Percentiles rank a stretch among this genome's conserved stretches.
Evolutionary conservation across 2,329 filamentous ascomycete species (phyloP).

Genomic region (Alternaria consortialis): DNA sequence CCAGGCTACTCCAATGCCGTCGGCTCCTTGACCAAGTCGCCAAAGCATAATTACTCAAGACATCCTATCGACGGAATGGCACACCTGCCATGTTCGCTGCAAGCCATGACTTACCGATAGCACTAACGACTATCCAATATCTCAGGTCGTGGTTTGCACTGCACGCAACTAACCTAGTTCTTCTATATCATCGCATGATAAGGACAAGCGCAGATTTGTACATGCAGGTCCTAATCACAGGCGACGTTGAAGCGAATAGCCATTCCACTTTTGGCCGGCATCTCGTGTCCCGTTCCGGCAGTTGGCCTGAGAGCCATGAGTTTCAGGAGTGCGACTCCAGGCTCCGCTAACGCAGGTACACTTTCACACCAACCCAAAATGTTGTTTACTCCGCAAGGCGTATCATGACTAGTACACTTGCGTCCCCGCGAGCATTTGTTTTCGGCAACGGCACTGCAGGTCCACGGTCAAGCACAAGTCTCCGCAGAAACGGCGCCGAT

Average conservation of each 20-base stretch:
- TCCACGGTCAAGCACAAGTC: constrained; percentile 37
- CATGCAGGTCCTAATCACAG: constrained; percentile 21
- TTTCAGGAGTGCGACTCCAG: constrained; percentile 43
- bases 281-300: constrained; percentile 35
- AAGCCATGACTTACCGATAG: constrained; percentile 28
- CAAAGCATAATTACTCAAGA: constrained; percentile 8
- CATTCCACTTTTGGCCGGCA: constrained; percentile 31
- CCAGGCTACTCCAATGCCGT: constrained; percentile 18
- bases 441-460: constrained; percentile 42
- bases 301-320: constrained; percentile 33
- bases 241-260: constrained; percentile 30
- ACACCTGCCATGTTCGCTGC: constrained; percentile 16
- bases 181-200: constrained; percentile 23
- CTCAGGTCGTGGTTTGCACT: constrained; percentile 14
- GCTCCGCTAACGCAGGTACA: constrained; percentile 52
- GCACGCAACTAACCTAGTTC: constrained; percentile 31
- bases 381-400: constrained; percentile 45
- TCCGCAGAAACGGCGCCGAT: constrained; percentile 32
- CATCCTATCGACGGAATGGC: constrained; percentile 10
- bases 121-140: constrained; percentile 27
- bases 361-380: constrained; percentile 38
- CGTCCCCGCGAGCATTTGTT: constrained; percentile 33
- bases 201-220: constrained; percentile 22
- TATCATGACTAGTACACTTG: constrained; percentile 26
- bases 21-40: constrained; percentile 21